phyloP scores from a whole-genome alignment of 805 yeast genomes.

The Starmerella sirachaensis region DNA sequence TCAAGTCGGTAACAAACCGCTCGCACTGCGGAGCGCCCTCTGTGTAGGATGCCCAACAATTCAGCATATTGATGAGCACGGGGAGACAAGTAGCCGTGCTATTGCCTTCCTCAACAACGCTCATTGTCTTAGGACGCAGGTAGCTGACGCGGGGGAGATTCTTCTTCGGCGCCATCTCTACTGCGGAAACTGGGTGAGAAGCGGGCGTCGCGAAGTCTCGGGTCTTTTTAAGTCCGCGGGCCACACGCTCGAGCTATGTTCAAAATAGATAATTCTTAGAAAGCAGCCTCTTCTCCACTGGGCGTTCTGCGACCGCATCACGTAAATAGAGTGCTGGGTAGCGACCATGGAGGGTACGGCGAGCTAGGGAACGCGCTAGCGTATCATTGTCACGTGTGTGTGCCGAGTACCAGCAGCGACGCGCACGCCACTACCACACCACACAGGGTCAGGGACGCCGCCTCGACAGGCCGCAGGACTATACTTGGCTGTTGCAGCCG shows the following conservation, averaged over 20 bases:
- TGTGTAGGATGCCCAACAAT: slow-evolving; percentile 95
- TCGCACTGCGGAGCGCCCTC: slow-evolving; percentile 71
- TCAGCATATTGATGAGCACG: slow-evolving; percentile 69
- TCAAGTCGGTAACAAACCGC: slow-evolving; percentile 39
- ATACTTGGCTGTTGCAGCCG: slow-evolving; percentile 10
- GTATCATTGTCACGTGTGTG: too few relatives aligned
- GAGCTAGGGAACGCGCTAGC: too few relatives aligned
- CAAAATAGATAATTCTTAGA: too few relatives aligned
- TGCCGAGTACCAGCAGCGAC: not conserved
- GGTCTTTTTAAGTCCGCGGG: too few relatives aligned
- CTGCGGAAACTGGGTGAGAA: too few relatives aligned
- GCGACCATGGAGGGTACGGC: too few relatives aligned
- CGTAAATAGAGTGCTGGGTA: too few relatives aligned
- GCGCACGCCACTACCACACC: not conserved
- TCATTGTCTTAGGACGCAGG: slow-evolving; percentile 16
- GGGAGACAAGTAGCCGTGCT: slow-evolving; percentile 48
- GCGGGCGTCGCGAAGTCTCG: too few relatives aligned
- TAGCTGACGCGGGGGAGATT: slow-evolving; percentile 18
- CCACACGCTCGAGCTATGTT: too few relatives aligned
- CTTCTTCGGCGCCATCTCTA: slow-evolving; percentile 15
- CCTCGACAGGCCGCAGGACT: slow-evolving; percentile 16
- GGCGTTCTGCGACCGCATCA: too few relatives aligned
- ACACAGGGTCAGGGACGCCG: slow-evolving; percentile 10
- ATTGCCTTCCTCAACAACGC: slow-evolving; percentile 14
- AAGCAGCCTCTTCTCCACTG: too few relatives aligned